phyloP scores from a whole-genome alignment of 352 stramenopile species.

The Globisporangium ultimum region DNA sequence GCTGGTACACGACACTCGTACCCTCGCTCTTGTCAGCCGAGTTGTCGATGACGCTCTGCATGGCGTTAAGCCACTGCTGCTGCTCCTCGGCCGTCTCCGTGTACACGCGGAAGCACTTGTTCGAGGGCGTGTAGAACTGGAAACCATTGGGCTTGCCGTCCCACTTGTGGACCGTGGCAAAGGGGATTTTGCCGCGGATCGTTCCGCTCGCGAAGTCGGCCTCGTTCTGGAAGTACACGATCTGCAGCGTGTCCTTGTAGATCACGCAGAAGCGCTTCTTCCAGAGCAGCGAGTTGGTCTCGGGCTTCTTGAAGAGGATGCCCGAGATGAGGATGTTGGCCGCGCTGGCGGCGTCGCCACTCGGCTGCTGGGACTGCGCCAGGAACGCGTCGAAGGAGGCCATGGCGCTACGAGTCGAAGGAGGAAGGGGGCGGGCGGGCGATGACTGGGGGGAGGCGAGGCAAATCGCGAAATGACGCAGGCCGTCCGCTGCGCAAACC shows the following conservation, averaged over 20 bases:
- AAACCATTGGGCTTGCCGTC: constrained; percentile 85
- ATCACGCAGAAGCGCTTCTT: constrained; percentile 88
- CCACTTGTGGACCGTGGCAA: constrained; percentile 77
- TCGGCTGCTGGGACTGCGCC: constrained; percentile 48
- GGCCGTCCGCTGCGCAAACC: neutral
- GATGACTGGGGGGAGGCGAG: constrained; percentile 3
- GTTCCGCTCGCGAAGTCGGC: constrained; percentile 69
- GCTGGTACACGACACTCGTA: constrained; percentile 57
- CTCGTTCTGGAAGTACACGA: constrained; percentile 76
- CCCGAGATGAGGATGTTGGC: constrained; percentile 57
- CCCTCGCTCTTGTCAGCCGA: constrained; percentile 66
- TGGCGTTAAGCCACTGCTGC: constrained; percentile 56
- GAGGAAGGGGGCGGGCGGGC: too few species aligned
- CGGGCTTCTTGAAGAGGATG: constrained; percentile 79
- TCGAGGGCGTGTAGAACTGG: constrained; percentile 83
- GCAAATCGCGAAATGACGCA: constrained; percentile 20
- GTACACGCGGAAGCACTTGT: constrained; percentile 87
- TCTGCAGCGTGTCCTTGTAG: constrained; percentile 63
- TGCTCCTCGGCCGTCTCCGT: constrained; percentile 71
- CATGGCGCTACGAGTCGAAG: constrained; percentile 2
- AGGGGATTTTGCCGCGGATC: constrained; percentile 82
- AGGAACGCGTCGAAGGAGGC: constrained; percentile 57
- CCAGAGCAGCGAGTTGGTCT: constrained; percentile 83
- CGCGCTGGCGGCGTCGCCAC: constrained; percentile 13
- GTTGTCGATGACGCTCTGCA: constrained; percentile 70